Base-by-base conservation (phyloP, 208 protist species). In the Herpetomonas muscarum region DNA sequence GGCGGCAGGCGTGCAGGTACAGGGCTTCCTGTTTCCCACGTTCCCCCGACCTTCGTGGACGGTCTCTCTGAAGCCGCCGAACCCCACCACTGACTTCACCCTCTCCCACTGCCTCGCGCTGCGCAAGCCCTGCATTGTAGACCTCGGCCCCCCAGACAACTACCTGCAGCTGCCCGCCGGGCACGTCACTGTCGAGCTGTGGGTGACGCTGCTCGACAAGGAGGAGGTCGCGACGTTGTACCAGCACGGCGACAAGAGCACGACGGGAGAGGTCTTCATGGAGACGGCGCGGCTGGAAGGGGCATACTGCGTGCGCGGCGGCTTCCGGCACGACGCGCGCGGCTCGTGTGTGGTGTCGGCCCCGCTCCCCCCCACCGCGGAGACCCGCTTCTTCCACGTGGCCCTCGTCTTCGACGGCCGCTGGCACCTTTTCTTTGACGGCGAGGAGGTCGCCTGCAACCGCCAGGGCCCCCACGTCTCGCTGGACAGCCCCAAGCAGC, bases 201-300 rank as follows among this genome's bases (percentile, higher is more conserved):
- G 85, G 81, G 76, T 87, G 36, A 76, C 74, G 72, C 69, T 94
- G 0, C 76, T 90, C 9, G 78, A 87, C 44, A 86, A 74, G 50
- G 77, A 93, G 49, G 80, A 87, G 30, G 67, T 69, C n/a, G 70
- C 71, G 13, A 81, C 76, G n/a, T 67, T 97, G 15, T 97, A 97
- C 66, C 78, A 85, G 39, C 92, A 97, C 69, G 92, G 92, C 46
- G 85, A 97, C 66, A 73, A 81, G 55, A 79, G 64, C 56, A 93
- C 73, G 12, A 90, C 76, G 64, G 89, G 92, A 12, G 88, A 97
- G 50, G 83, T 97, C 13, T 97, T 96, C 64, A 24, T 97, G 1
- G 92, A 97, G 67, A 83, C 78, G 7, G 67, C 76, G 21, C 64
- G 66, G 28, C 71, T 89, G 19, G 92, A 97, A 28, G 86, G 86